Percentiles rank a stretch among this genome's conserved stretches.
These are phyloP conservation scores for Mycena kentingensis DNA, from an alignment of 768 basidiomycete genomes.

Conservation along the genomic window DNA sequence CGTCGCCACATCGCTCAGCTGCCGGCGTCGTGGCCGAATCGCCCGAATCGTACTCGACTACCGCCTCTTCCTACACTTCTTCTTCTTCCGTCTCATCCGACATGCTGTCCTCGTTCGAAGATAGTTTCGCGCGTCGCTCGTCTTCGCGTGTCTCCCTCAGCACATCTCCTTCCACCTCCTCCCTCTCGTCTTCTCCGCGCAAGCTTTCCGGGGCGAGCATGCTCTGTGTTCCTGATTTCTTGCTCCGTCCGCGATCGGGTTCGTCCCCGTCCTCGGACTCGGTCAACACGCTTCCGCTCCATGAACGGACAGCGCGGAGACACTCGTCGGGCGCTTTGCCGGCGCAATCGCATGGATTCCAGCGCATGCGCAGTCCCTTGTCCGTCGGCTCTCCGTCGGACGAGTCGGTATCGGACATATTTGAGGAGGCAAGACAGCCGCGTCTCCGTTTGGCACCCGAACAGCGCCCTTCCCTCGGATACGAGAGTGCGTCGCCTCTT, in stretches of 20 bases:
- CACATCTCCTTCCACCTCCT: slow-evolving; percentile 28
- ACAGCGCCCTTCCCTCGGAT: slow-evolving; percentile 43
- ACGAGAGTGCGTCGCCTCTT: slow-evolving; percentile 51
- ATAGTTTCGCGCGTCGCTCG: slow-evolving; percentile 11
- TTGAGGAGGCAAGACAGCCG: no score
- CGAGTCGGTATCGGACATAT: no score
- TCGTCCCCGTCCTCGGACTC: slow-evolving; percentile 22
- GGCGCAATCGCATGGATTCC: no score
- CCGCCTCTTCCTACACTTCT: slow-evolving; percentile 38
- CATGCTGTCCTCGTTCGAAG: slow-evolving; percentile 39
- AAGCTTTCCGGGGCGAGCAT: slow-evolving; percentile 5
- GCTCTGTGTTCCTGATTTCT: slow-evolving; percentile 43
- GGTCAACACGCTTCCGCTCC: not conserved
- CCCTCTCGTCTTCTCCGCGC: not conserved
- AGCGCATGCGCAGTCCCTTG: slow-evolving; percentile 37
- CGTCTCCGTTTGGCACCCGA: no score
- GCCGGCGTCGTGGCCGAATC: slow-evolving; percentile 51
- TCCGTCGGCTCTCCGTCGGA: no score
- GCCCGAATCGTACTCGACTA: slow-evolving; percentile 29
- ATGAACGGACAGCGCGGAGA: slow-evolving; percentile 35
- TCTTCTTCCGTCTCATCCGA: slow-evolving; percentile 43
- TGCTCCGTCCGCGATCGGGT: slow-evolving; percentile 9
- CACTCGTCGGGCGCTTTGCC: slow-evolving; percentile 37
- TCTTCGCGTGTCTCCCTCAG: slow-evolving; percentile 59
- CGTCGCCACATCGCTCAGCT: slow-evolving; percentile 50